Conservation (phyloP, 116 monocot species). For the Papilionanthe hybrid region DNA sequence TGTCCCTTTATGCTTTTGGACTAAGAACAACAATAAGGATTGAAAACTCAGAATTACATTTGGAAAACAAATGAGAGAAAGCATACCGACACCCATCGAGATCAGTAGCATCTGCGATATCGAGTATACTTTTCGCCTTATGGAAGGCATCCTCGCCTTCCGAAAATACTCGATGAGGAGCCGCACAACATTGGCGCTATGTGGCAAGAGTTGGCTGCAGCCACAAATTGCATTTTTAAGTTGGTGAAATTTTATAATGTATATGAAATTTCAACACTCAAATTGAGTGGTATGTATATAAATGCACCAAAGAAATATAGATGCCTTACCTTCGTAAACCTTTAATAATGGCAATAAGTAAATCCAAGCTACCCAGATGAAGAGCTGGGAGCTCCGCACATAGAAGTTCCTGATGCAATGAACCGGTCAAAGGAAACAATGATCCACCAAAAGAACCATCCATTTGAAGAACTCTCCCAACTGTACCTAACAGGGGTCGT, state of each 20-base stretch:
- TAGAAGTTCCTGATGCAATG: slow-evolving; percentile 82
- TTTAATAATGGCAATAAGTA: slow-evolving; percentile 63
- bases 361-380: slow-evolving; percentile 65
- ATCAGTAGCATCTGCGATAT: slow-evolving; percentile 53
- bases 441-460: slow-evolving; percentile 68
- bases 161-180: slow-evolving; percentile 58
- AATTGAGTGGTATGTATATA: too few relatives aligned
- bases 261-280: too few relatives aligned
- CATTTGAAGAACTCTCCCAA: slow-evolving; percentile 57
- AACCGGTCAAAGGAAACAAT: slow-evolving; percentile 45
- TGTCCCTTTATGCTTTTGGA: too few relatives aligned
- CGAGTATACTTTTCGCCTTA: slow-evolving; percentile 78
- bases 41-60: background rate
- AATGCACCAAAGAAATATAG: background rate
- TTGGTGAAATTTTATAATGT: background rate
- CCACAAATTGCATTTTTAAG: slow-evolving; percentile 9
- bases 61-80: background rate
- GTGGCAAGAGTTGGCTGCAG: slow-evolving; percentile 74
- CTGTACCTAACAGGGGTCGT: slow-evolving; percentile 40
- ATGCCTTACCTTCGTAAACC: slow-evolving; percentile 52
- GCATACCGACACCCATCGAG: slow-evolving; percentile 87
- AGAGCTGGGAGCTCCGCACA: slow-evolving; percentile 77
- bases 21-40: background rate
- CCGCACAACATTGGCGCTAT: slow-evolving; percentile 55
- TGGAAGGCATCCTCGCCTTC: slow-evolving; percentile 42